Base-by-base conservation (phyloP, 495 filamentous ascomycete genomes). In the Penicillium soppii region DNA sequence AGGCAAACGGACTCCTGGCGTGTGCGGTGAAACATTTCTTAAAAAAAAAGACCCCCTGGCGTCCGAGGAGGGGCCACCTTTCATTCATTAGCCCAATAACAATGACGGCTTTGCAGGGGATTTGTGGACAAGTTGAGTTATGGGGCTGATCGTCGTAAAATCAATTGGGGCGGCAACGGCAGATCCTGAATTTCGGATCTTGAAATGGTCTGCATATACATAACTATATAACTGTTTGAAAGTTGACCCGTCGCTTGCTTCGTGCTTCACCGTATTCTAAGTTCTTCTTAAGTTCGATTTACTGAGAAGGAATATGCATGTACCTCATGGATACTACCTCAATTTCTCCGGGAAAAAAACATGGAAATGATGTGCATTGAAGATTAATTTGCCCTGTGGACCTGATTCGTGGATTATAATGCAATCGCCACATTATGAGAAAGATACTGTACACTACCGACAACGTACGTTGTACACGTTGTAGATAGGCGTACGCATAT, bases 1-100 rank as follows among this genome's bases (percentile, higher is more conserved):
- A 50, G 39, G 44, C 46, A 53, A 37, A 45, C 26, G 41, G 50
- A 25, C 49, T 35, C 52, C 53, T 56, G 40, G 47, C 37, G 25
- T 49, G 17, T 46, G 26, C 45, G 23, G 47, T 62, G 56, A 62
- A 49, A 62, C 59, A 62, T 47, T 40, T n/a, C n/a, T n/a, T n/a
- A n/a, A n/a, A n/a, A n/a, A n/a, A n/a, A n/a, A 17, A 30, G 32
- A 4, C 50, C 53, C 61, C 61, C 58, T 59, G 48, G 61, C 61
- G 55, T 61, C 58, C 43, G 47, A 26, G 7, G 45, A 33, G 37
- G 42, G 52, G 32, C 7, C 33, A 32, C 16, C 10, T 55, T 32
- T 30, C 38, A 27, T 37, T 47, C 35, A 26, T 12, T 13, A 15
- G 19, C 20, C 61, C 61, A 64, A 56, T 64, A 16, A 58, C 25